These are phyloP conservation scores for Diaporthe citriasiana DNA, from an alignment of 2,329 filamentous ascomycete species.

Conservation along the genomic window DNA sequence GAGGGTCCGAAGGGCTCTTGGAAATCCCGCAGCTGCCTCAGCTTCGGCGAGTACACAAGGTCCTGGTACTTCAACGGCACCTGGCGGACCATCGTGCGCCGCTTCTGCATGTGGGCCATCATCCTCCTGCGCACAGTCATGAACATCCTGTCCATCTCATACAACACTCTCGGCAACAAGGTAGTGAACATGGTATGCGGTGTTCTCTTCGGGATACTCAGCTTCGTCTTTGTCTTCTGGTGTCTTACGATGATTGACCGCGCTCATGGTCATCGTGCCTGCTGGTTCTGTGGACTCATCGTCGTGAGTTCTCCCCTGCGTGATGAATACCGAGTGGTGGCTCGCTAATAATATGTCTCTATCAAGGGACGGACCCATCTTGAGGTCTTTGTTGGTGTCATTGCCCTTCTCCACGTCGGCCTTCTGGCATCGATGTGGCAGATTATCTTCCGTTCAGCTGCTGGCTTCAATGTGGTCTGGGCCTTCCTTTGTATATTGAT, in stretches of 20 bases:
- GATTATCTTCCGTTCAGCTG: background rate
- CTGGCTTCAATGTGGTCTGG: slow-evolving; percentile 27
- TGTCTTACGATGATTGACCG: slow-evolving; percentile 39
- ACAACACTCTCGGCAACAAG: slow-evolving; percentile 14
- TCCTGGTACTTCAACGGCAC: slow-evolving; percentile 28
- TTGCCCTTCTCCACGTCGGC: background rate
- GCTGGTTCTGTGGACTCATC: background rate
- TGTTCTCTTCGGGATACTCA: slow-evolving; percentile 4
- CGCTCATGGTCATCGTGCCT: slow-evolving; percentile 11
- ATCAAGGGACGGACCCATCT: slow-evolving; percentile 31
- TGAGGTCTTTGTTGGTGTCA: slow-evolving; percentile 22
- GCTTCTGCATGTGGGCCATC: slow-evolving; percentile 36
- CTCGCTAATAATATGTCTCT: background rate
- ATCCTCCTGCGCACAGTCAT: slow-evolving; percentile 25
- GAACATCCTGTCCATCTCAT: slow-evolving; percentile 12
- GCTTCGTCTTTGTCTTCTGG: slow-evolving; percentile 34
- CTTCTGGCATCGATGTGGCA: slow-evolving; percentile 14
- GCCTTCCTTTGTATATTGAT: slow-evolving; percentile 29
- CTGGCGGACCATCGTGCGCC: slow-evolving; percentile 14
- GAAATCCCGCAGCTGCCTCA: slow-evolving; percentile 37
- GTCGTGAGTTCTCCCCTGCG: background rate
- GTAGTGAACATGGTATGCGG: slow-evolving; percentile 25
- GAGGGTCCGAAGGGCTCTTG: slow-evolving; percentile 4
- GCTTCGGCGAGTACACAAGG: background rate
- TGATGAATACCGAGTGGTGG: too few relatives aligned